Percentiles rank a stretch among this genome's conserved stretches.
Conservation (phyloP, 257 asterid genomes). For the Leptodermis oblonga region DNA sequence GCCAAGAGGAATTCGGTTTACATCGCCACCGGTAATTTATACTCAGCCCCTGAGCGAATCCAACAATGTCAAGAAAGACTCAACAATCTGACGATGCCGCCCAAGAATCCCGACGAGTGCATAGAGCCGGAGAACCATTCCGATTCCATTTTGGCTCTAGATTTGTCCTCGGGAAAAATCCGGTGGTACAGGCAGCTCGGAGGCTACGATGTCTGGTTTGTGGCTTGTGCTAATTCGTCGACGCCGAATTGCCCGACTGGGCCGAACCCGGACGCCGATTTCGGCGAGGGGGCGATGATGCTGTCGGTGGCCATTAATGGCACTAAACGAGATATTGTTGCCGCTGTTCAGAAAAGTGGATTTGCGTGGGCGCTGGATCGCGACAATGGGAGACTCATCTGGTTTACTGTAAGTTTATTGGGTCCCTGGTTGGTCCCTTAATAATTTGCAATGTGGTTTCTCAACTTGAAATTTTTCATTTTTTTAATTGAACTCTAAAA, state of each 20-base stretch:
- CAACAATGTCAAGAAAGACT: not conserved
- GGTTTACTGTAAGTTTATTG: not conserved
- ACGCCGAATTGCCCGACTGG: constrained; percentile 1
- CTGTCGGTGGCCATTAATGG: not conserved
- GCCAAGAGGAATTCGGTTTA: not conserved
- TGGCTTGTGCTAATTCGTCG: constrained; percentile 1
- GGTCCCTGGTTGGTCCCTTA: too few relatives aligned
- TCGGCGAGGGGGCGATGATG: constrained; percentile 4
- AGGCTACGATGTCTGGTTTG: constrained; percentile 2
- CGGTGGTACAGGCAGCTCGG: constrained; percentile 4
- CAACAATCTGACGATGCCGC: not conserved
- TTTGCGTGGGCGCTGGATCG: constrained; percentile 7
- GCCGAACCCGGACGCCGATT: constrained; percentile 8
- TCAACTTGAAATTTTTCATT: too few relatives aligned
- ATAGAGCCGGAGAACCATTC: constrained; percentile 5
- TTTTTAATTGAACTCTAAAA: too few relatives aligned
- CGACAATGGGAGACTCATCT: not conserved
- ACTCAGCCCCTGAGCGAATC: constrained; percentile 4
- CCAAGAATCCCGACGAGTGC: constrained; percentile 1
- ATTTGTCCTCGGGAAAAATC: not conserved
- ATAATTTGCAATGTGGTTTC: too few relatives aligned
- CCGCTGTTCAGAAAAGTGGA: not conserved
- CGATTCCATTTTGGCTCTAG: not conserved
- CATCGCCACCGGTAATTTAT: constrained; percentile 3
- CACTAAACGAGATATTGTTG: not conserved